Evolutionary conservation across 1,139 yeast genomes (phyloP).

Genomic region (Blastobotrys capitulatus): DNA sequence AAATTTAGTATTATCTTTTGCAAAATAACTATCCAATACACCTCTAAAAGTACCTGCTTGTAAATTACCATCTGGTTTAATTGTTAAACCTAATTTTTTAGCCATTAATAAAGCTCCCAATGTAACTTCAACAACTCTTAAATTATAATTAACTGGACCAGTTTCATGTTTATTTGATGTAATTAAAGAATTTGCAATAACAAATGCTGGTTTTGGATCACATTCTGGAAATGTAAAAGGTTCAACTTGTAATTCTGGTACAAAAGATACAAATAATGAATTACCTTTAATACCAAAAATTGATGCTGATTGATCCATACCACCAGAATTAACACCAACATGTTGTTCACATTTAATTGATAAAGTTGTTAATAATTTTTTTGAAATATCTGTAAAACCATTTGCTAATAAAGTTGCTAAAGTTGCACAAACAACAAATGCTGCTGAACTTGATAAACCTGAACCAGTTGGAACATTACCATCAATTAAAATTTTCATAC

Average conservation of each 20-base stretch:
- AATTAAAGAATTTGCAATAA: conserved; percentile 59
- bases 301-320: conserved; percentile 75
- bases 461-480: conserved; percentile 73
- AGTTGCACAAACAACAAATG: conserved; percentile 63
- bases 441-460: conserved; percentile 69
- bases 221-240: conserved; percentile 53
- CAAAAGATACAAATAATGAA: conserved; percentile 57
- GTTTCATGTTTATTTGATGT: conserved; percentile 63
- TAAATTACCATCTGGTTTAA: conserved; percentile 51
- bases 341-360: conserved; percentile 68
- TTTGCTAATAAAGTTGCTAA: conserved; percentile 54
- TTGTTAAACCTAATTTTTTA: conserved; percentile 39
- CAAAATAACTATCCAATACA: conserved; percentile 49
- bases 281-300: conserved; percentile 59
- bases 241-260: conserved; percentile 51
- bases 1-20: conserved; percentile 37
- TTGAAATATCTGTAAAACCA: conserved; percentile 41
- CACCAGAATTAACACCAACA: conserved; percentile 72
- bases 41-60: conserved; percentile 62
- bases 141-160: conserved; percentile 63
- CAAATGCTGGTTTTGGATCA: conserved; percentile 46
- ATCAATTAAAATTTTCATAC: conserved; percentile 51
- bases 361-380: conserved; percentile 51
- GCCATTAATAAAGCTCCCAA: conserved; percentile 58
- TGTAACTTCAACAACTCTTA: conserved; percentile 66